A percentile compares a stretch with the other conserved stretches of the same genome.
phyloP scores from a whole-genome alignment of 1,139 yeast genomes.

The Pichia sp. region DNA sequence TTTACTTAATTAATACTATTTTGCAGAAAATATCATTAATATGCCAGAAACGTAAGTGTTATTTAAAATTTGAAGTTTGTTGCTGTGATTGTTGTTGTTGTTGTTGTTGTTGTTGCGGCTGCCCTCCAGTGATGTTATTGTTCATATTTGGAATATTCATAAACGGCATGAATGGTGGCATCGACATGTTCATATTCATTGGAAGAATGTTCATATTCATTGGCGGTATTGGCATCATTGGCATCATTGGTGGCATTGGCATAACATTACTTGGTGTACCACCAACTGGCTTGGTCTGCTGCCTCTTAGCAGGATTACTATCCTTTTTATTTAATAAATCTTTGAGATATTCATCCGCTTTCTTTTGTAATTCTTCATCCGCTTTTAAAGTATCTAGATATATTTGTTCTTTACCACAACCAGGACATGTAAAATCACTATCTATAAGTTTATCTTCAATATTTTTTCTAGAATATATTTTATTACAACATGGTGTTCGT shows the following conservation, averaged over 20 bases:
- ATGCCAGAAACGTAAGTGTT: slow-evolving; percentile 46
- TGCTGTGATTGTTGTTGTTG: slow-evolving; percentile 44
- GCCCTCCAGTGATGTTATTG: not conserved
- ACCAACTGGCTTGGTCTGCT: slow-evolving; percentile 15
- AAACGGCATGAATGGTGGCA: slow-evolving; percentile 18
- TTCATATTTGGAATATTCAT: slow-evolving; percentile 11
- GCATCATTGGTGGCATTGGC: too few relatives aligned
- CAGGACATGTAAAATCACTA: slow-evolving; percentile 86
- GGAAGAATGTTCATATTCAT: slow-evolving; percentile 12
- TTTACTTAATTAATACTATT: too few relatives aligned
- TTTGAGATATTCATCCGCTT: slow-evolving; percentile 20
- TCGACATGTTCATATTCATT: not conserved
- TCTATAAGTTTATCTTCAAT: slow-evolving; percentile 76
- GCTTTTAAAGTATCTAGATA: slow-evolving; percentile 64
- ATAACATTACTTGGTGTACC: too few relatives aligned
- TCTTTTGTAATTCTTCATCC: slow-evolving; percentile 52
- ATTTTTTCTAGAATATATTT: slow-evolving; percentile 48
- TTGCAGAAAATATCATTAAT: too few relatives aligned
- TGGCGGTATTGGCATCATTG: slow-evolving; percentile 9
- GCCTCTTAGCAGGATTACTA: slow-evolving; percentile 14
- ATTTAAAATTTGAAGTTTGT: not conserved
- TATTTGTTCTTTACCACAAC: slow-evolving; percentile 69
- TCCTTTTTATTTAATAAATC: slow-evolving; percentile 2
- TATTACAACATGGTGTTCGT: slow-evolving; percentile 81
- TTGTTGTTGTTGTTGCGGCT: not conserved